Evolutionary conservation across 2,329 filamentous ascomycete genomes (phyloP), one percentile per base, ranked within the genome.

Genomic region (Camillea tinctor): DNA sequence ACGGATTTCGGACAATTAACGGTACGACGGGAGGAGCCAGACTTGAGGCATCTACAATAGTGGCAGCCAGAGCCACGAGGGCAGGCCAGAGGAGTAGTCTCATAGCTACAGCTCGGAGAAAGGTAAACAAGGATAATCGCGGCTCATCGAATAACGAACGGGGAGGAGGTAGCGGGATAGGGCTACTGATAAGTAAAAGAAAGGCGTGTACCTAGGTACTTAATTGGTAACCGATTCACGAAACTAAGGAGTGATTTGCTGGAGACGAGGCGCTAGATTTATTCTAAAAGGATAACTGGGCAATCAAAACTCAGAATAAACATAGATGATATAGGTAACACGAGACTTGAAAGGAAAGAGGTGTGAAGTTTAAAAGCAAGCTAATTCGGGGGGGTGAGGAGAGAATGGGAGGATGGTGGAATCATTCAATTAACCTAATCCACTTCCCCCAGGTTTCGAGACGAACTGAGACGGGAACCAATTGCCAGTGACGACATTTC

Each of bases 1-100:
- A 87, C 7, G 84, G 84, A 66, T 84, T 86, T 50, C 84, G 80
- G 23, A 87, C 84, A 58, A 83, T 77, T 58, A 87, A 73, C 8
- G 84, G 84, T 49, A 87, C 68, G 7, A 85, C 83, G 2, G 83
- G 81, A 6, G 84, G 84, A 2, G 79, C 84, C 51, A 87, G 75
- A 4, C 76, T 81, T 30, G 83, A 85, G 52, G 81, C 82, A 66
- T 76, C 67, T 64, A 74, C 77, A 51, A 75, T 57, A 60, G 72
- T 72, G 64, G 70, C 72, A 59, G 74, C 68, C 65, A 75, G 60
- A 51, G 67, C 71, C 61, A 66, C 60, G 49, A 74, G 56, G 60
- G 65, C 65, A 20, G 69, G 62, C 68, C 67, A 69, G 50, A 72
- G 53, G 64, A 56, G 64, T 56, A 68, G 50, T 62, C 65, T 73